phyloP scores from a whole-genome alignment of 2,329 filamentous ascomycete species.

The Hypoxylon sp. region DNA sequence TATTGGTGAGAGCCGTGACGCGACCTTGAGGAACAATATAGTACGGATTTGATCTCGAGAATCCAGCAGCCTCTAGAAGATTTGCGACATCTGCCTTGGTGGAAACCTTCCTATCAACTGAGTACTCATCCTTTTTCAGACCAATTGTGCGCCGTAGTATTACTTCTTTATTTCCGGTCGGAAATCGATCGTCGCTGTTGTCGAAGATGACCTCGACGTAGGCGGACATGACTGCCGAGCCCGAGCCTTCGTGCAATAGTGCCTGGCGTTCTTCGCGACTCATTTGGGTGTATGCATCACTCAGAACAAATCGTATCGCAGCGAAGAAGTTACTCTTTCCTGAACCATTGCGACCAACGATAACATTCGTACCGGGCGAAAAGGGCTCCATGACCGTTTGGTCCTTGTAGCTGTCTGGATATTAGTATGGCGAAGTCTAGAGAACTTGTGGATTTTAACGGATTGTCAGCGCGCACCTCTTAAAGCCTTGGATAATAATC shows the following conservation, averaged over 20 bases:
- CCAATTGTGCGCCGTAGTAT: constrained; percentile 94
- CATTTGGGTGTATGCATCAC: constrained; percentile 97
- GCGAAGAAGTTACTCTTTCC: constrained; percentile 99
- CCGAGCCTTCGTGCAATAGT: constrained; percentile 96
- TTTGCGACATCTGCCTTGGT: constrained; percentile 96
- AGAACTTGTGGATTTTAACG: constrained; percentile 41
- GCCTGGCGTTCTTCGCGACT: constrained; percentile 95
- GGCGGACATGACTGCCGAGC: constrained; percentile 98
- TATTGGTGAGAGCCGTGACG: constrained; percentile 95
- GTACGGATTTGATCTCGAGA: constrained; percentile 97
- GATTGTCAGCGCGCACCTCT: constrained; percentile 75
- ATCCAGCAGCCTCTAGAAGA: constrained; percentile 93
- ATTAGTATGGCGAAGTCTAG: constrained; percentile 45
- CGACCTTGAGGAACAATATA: constrained; percentile 99
- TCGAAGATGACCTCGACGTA: constrained; percentile 99
- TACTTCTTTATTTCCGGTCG: constrained; percentile 91
- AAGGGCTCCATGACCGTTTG: constrained; percentile 99
- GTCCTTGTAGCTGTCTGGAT: constrained; percentile 88
- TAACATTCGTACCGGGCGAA: constrained; percentile 96
- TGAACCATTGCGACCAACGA: constrained; percentile 98
- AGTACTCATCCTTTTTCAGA: constrained; percentile 98
- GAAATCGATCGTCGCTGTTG: constrained; percentile 95
- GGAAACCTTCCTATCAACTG: constrained; percentile 95
- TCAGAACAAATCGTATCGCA: constrained; percentile 97
- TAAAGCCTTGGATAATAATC: constrained; percentile 99